Evolutionary conservation across 768 basidiomycete genomes (phyloP).

Genomic region (Boletus speciosus): DNA sequence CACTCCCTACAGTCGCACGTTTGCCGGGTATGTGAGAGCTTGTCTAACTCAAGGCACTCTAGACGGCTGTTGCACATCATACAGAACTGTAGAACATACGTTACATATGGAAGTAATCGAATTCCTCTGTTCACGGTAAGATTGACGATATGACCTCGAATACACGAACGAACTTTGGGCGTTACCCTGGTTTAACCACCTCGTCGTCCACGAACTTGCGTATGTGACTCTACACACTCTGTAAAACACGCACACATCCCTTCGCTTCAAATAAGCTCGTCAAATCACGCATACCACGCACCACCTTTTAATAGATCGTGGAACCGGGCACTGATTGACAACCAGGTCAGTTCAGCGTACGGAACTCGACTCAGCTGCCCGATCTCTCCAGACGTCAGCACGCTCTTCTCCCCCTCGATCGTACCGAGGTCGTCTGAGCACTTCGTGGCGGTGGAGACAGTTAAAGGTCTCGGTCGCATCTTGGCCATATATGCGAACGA

Average conservation of each 20-base stretch:
- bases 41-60: slow-evolving; percentile 57
- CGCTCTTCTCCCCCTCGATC: slow-evolving; percentile 55
- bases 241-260: not conserved
- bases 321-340: slow-evolving; percentile 48
- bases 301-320: slow-evolving; percentile 74
- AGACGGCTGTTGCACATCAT: slow-evolving; percentile 46
- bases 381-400: slow-evolving; percentile 41
- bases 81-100: too few species aligned
- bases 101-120: too few species aligned
- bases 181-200: slow-evolving; percentile 43
- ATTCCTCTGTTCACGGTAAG: too few species aligned
- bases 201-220: slow-evolving; percentile 60
- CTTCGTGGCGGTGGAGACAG: slow-evolving; percentile 70
- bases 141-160: too few species aligned
- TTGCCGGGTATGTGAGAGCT: slow-evolving; percentile 51
- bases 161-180: not conserved
- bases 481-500: slow-evolving; percentile 64
- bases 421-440: slow-evolving; percentile 62
- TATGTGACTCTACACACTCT: slow-evolving; percentile 38
- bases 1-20: slow-evolving; percentile 39
- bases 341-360: slow-evolving; percentile 78
- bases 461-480: slow-evolving; percentile 81
- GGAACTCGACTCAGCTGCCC: slow-evolving; percentile 68
- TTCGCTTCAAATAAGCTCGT: not conserved
- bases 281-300: slow-evolving; percentile 17